Evolutionary conservation across 1,284 basidiomycete genomes (phyloP).

Genomic region (Dichomitus squalens): DNA sequence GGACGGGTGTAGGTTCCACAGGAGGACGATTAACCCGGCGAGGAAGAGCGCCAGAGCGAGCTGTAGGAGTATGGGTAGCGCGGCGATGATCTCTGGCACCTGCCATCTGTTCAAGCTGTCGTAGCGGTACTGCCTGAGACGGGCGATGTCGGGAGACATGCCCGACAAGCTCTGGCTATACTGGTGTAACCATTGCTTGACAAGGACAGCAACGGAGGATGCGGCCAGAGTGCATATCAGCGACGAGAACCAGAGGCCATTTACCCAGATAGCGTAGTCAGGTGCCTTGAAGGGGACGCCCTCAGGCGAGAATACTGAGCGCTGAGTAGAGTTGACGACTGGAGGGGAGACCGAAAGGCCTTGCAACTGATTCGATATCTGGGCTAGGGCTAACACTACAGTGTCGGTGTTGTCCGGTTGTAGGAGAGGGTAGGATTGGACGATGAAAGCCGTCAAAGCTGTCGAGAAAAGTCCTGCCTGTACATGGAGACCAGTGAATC

Average conservation of each 20-base stretch:
- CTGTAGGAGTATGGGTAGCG: constrained; percentile 22
- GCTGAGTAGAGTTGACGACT: constrained; percentile 7
- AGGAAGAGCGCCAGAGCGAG: constrained; percentile 21
- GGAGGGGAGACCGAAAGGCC: not conserved
- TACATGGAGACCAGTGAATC: not conserved
- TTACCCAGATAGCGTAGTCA: constrained; percentile 20
- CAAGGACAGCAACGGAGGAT: constrained; percentile 20
- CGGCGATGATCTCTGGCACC: constrained; percentile 18
- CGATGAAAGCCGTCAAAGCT: constrained; percentile 17
- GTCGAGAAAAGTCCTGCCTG: constrained; percentile 20
- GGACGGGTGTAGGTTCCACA: constrained; percentile 13
- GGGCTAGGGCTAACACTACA: constrained; percentile 3
- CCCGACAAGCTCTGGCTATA: constrained; percentile 14
- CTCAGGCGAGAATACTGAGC: not conserved
- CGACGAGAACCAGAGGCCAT: constrained; percentile 25
- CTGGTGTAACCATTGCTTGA: constrained; percentile 26
- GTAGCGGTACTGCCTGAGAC: constrained; percentile 21
- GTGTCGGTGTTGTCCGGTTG: constrained; percentile 15
- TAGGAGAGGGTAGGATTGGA: constrained; percentile 17
- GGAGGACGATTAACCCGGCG: constrained; percentile 18
- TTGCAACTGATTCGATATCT: constrained; percentile 11
- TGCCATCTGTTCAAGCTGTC: constrained; percentile 20
- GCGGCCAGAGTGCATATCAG: constrained; percentile 20
- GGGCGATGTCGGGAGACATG: constrained; percentile 10
- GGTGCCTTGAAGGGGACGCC: not conserved